Percentiles rank a stretch among this genome's conserved stretches.
Conservation (phyloP, 2,329 filamentous ascomycete species). For the Hypoxylon sp. region DNA sequence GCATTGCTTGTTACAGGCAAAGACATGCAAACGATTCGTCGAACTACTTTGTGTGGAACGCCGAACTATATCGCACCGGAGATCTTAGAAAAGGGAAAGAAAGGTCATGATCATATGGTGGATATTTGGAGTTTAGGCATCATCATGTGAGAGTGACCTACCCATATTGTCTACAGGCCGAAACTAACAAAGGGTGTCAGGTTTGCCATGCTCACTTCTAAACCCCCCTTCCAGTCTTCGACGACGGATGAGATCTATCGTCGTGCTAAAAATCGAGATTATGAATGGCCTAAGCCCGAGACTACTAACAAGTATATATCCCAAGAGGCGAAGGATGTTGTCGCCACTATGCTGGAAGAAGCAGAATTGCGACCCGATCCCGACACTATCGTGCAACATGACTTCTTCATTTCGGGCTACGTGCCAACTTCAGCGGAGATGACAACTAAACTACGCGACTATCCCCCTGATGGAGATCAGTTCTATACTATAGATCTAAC, state of each 20-base stretch:
- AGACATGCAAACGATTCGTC: constrained; percentile 84
- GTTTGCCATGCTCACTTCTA: constrained; percentile 96
- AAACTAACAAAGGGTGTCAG: constrained; percentile 59
- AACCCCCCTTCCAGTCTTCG: constrained; percentile 94
- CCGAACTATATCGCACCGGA: constrained; percentile 99
- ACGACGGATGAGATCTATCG: constrained; percentile 89
- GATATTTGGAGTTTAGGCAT: constrained; percentile 99
- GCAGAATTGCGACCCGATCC: constrained; percentile 81
- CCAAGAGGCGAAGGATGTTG: constrained; percentile 80
- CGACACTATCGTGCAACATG: constrained; percentile 82
- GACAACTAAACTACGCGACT: constrained; percentile 68
- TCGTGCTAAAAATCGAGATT: constrained; percentile 77
- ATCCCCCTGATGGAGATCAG: constrained; percentile 67
- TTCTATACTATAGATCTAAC: constrained; percentile 67
- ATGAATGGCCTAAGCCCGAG: constrained; percentile 80
- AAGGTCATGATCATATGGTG: constrained; percentile 97
- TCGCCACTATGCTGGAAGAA: constrained; percentile 80
- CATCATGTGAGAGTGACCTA: constrained; percentile 77
- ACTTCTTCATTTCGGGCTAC: constrained; percentile 83
- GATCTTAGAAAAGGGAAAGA: constrained; percentile 92
- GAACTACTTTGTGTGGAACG: constrained; percentile 95
- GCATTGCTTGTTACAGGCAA: constrained; percentile 91
- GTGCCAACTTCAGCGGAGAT: constrained; percentile 75
- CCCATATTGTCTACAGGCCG: not conserved
- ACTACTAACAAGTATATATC: constrained; percentile 78